Evolutionary conservation across 2,329 filamentous ascomycete genomes (phyloP), one percentile per base, ranked within the genome.

Genomic region (Diaporthe velutina): DNA sequence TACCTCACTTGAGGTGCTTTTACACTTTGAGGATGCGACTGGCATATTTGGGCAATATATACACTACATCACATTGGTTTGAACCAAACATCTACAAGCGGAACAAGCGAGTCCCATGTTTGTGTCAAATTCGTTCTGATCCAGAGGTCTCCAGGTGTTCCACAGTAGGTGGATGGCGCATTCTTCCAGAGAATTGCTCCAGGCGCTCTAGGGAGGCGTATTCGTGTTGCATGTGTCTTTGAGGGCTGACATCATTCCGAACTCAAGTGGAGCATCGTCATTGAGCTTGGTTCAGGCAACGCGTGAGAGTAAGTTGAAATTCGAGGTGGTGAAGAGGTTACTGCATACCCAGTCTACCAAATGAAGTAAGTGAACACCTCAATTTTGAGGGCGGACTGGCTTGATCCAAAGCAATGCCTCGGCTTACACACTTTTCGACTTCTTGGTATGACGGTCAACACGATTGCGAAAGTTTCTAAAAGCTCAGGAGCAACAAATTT

Each of bases 11-110:
- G 45, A 40, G 64, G 7, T 22, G n/a, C 33, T 28, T n/a, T n/a
- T n/a, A 38, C 22, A 25, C 22, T 38, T n/a, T 52, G 64, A 28
- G 33, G 64, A 52, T 52, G 45, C 45, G 45, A 52, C 64, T 67
- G 64, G 64, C 64, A 67, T 67, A 67, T 67, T 67, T 67, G 64
- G 45, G 64, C 33, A 52, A 50, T 19, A 52, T 28, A 67, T 40
- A 67, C 7, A 64, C n/a, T 19, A 52, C 30, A 52, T 52, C n/a
- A 52, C 30, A 52, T 52, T 33, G 45, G 33, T 67, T 45, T 52
- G 12, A 50, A 52, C 30, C 30, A 38, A 50, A 1, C 22, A 25
- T 38, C 25, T 22, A 3, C 28, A 13, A 4, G 9, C 17, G 30
- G 25, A 38, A 8, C n/a, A 5, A 15, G 19, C 7, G n/a, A n/a